These are phyloP conservation scores for Flaveria bidentis DNA, from an alignment of 129 eudicot genomes.

Conservation along the genomic window DNA sequence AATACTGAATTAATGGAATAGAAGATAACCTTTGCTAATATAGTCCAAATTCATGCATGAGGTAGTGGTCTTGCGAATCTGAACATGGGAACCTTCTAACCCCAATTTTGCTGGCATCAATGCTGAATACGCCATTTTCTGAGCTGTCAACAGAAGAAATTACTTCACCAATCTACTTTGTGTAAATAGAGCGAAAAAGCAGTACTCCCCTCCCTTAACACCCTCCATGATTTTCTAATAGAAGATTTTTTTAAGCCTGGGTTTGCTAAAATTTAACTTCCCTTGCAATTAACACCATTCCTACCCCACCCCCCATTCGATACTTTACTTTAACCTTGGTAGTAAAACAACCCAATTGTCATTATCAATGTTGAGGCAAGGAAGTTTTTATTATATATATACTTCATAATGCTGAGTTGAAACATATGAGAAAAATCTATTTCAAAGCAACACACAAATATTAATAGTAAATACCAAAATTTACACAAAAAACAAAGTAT, in stretches of 20 bases:
- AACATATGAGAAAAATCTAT: background rate
- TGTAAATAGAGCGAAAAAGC: slow-evolving; percentile 1
- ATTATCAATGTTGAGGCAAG: background rate
- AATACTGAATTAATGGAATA: background rate
- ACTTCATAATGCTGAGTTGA: background rate
- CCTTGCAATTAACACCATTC: background rate
- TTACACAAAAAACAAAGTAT: background rate
- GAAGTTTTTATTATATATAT: background rate
- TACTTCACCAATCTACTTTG: background rate
- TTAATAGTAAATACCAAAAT: background rate
- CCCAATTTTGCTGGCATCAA: slow-evolving; percentile 41
- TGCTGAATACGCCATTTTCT: slow-evolving; percentile 37
- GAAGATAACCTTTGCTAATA: slow-evolving; percentile 35
- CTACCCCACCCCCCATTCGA: background rate
- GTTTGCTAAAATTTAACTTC: background rate
- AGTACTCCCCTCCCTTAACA: background rate
- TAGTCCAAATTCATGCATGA: slow-evolving; percentile 35
- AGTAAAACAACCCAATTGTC: background rate
- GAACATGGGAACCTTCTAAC: slow-evolving; percentile 37
- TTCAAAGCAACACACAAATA: background rate
- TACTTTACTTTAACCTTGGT: background rate
- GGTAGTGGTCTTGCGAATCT: slow-evolving; percentile 29
- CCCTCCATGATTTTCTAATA: background rate
- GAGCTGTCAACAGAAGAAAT: background rate
- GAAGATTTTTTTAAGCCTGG: background rate